Evolutionary conservation across 192 early-diverging fungal genomes (phyloP).

Genomic region (Lobosporangium transversale): DNA sequence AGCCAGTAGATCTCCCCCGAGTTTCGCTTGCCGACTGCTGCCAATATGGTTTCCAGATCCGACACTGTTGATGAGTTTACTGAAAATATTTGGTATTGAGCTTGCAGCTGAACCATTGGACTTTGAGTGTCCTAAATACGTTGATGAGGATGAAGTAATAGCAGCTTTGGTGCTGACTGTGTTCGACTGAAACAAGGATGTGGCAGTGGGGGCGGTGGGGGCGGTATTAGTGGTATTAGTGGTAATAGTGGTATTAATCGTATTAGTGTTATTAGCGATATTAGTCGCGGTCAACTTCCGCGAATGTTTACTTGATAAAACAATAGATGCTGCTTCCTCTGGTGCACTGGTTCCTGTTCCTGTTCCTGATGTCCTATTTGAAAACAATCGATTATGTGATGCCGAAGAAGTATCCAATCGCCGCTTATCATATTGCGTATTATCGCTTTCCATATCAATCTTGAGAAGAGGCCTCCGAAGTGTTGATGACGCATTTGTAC

Average conservation of each 20-base stretch:
- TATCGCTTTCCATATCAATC: constrained; percentile 27
- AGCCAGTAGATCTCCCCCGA: constrained; percentile 17
- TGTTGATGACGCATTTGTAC: neutral
- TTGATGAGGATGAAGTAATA: neutral
- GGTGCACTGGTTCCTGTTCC: too few species aligned
- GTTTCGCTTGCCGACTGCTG: constrained; percentile 36
- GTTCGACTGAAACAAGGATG: too few species aligned
- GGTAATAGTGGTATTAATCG: too few species aligned
- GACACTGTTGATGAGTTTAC: constrained; percentile 38
- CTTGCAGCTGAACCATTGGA: neutral
- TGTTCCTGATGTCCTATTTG: constrained; percentile 1
- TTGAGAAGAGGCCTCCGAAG: constrained; percentile 34
- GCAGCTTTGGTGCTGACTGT: too few species aligned
- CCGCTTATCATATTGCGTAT: constrained; percentile 13
- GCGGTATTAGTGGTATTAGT: too few species aligned
- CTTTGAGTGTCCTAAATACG: too few species aligned
- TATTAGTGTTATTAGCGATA: too few species aligned
- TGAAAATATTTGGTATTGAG: constrained; percentile 26
- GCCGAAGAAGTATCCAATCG: neutral
- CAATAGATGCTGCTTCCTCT: too few species aligned
- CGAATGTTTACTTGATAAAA: too few species aligned
- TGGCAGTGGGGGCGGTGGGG: too few species aligned
- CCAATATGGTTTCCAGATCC: constrained; percentile 47
- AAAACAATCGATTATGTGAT: neutral
- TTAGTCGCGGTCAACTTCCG: too few species aligned